These are phyloP conservation scores for Phytophthora syringae DNA, from an alignment of 352 stramenopile species.

Conservation along the genomic window DNA sequence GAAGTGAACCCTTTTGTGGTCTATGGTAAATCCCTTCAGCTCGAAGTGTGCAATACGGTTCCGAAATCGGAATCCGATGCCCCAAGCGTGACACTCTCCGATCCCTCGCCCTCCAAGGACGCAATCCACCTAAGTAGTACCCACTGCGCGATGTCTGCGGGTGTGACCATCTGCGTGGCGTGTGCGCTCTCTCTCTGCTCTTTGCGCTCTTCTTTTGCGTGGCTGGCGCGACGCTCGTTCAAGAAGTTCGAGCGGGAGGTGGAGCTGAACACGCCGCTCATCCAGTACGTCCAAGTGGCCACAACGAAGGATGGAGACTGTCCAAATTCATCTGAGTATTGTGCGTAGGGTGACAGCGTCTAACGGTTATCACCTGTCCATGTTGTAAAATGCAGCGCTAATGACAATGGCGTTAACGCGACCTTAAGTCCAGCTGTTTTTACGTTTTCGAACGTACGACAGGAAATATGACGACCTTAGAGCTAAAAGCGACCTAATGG, in stretches of 20 bases:
- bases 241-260: conserved; percentile 18
- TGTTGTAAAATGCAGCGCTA: conserved; percentile 29
- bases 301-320: neutral
- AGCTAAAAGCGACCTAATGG: neutral
- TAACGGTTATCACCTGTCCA: conserved; percentile 2
- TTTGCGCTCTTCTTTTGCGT: conserved; percentile 15
- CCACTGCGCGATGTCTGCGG: conserved; percentile 11
- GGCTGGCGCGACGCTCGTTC: conserved; percentile 14
- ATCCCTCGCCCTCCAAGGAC: neutral
- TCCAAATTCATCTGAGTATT: neutral
- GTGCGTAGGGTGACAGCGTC: neutral
- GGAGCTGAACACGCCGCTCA: conserved; percentile 27
- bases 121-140: neutral
- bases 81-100: conserved; percentile 8
- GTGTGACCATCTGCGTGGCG: conserved; percentile 9
- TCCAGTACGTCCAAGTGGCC: conserved; percentile 14
- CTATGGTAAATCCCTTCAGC: neutral
- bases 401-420: neutral
- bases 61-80: no score
- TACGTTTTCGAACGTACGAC: neutral
- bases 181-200: conserved; percentile 13
- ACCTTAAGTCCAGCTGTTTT: neutral
- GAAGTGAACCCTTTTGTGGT: conserved; percentile 3
- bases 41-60: neutral
- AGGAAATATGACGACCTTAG: neutral